Percentiles rank a stretch among this genome's conserved stretches.
Conservation (phyloP, 2,329 filamentous ascomycete species). For the Tolypocladium guangdongense region DNA sequence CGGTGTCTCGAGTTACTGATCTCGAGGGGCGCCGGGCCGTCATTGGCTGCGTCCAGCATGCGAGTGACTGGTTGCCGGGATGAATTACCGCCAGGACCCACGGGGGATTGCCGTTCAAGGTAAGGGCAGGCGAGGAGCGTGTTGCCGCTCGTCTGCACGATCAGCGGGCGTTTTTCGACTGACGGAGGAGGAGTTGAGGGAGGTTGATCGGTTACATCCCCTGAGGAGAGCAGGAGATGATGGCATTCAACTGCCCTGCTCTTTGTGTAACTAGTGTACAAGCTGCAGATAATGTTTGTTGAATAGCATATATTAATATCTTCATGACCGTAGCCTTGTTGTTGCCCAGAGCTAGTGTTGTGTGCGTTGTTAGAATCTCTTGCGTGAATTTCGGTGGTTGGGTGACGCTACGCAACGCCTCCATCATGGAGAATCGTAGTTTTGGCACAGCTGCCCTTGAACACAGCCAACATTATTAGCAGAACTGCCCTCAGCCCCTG, state of each 20-base stretch:
- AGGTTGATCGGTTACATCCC: neutral
- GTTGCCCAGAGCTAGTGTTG: too few relatives aligned
- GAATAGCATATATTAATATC: neutral
- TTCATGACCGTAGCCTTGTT: neutral
- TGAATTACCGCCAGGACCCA: neutral
- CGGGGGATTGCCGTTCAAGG: neutral
- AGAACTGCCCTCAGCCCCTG: too few relatives aligned
- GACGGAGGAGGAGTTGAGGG: neutral
- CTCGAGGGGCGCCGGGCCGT: neutral
- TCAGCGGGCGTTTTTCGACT: neutral
- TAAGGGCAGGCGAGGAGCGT: neutral
- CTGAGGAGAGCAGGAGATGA: neutral
- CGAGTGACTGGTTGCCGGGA: neutral
- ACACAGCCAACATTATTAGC: neutral
- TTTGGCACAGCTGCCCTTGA: neutral
- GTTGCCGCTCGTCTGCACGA: neutral
- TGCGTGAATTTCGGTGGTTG: neutral
- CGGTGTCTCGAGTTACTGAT: constrained; percentile 5
- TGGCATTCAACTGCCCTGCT: neutral
- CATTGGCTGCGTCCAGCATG: neutral
- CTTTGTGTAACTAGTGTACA: neutral
- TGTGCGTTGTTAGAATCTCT: neutral
- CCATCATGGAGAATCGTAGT: neutral
- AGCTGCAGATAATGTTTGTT: neutral
- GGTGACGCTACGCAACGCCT: neutral